Conservation (phyloP, 192 early-diverging fungal genomes). For the Coemansia sp. region DNA sequence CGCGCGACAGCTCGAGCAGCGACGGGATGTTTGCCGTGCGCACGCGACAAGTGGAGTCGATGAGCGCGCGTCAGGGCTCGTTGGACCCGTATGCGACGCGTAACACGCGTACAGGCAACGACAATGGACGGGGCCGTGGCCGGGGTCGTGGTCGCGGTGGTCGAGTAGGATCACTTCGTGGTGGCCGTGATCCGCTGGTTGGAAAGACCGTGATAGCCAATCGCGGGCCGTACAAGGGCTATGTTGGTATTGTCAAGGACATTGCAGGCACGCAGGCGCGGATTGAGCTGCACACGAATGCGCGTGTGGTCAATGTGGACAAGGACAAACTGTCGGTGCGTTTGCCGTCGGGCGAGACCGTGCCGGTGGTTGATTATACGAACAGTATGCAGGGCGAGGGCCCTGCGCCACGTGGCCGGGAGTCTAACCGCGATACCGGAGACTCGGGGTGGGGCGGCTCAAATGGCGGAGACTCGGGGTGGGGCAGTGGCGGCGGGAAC, state of each 20-base stretch:
- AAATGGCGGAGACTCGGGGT: background rate
- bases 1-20: constrained; percentile 71
- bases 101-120: constrained; percentile 20
- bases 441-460: constrained; percentile 1
- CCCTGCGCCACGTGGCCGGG: background rate
- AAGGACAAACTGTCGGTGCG: constrained; percentile 71
- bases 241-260: constrained; percentile 94
- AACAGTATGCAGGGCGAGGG: background rate
- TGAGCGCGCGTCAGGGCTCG: constrained; percentile 25
- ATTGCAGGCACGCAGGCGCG: constrained; percentile 67
- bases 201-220: constrained; percentile 80
- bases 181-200: constrained; percentile 57
- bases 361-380: constrained; percentile 50
- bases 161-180: constrained; percentile 44
- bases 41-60: constrained; percentile 62
- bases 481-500: constrained; percentile 3
- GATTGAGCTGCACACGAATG: constrained; percentile 92
- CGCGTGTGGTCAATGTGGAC: constrained; percentile 75
- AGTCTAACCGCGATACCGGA: background rate
- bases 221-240: constrained; percentile 94
- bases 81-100: constrained; percentile 50
- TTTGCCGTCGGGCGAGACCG: constrained; percentile 57
- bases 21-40: constrained; percentile 74
- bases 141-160: constrained; percentile 40
- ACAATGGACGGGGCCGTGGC: constrained; percentile 30